These are phyloP conservation scores for Yamadazyma takamatsuzukensis DNA, from an alignment of 805 yeast genomes.

Conservation along the genomic window DNA sequence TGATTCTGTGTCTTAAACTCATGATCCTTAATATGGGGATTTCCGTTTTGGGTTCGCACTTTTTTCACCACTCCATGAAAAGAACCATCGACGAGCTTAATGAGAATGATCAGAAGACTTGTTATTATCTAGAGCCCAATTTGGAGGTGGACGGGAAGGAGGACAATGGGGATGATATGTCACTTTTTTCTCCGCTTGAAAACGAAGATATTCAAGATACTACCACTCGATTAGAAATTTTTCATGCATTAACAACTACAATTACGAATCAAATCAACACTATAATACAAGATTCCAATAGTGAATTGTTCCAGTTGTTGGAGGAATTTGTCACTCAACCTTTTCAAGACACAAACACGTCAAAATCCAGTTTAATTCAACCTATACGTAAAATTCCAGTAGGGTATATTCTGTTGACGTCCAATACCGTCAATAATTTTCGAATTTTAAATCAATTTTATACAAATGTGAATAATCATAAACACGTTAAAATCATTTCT, in stretches of 20 bases:
- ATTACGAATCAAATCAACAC: background rate
- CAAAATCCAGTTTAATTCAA: background rate
- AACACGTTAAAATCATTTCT: slow-evolving; percentile 19
- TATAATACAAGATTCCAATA: slow-evolving; percentile 21
- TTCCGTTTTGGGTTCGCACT: too few relatives aligned
- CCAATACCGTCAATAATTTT: slow-evolving; percentile 39
- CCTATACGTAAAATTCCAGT: slow-evolving; percentile 19
- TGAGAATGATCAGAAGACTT: slow-evolving; percentile 28
- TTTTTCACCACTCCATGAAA: too few relatives aligned
- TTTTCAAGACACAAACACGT: background rate
- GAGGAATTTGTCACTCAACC: slow-evolving; percentile 1
- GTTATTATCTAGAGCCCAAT: slow-evolving; percentile 20
- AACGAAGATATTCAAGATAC: background rate
- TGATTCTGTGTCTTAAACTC: too few relatives aligned
- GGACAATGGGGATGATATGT: background rate
- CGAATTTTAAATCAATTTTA: slow-evolving; percentile 36
- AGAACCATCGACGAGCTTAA: slow-evolving; percentile 9
- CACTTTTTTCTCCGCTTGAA: slow-evolving; percentile 1
- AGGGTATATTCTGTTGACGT: slow-evolving; percentile 34
- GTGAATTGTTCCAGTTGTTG: slow-evolving; percentile 25
- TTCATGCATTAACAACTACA: background rate
- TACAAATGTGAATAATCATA: slow-evolving; percentile 3
- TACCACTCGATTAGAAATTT: background rate
- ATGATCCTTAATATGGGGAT: too few relatives aligned
- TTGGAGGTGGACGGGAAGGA: background rate